Conservation (phyloP, 2,329 filamentous ascomycete genomes). For the Microdochium bolleyi region DNA sequence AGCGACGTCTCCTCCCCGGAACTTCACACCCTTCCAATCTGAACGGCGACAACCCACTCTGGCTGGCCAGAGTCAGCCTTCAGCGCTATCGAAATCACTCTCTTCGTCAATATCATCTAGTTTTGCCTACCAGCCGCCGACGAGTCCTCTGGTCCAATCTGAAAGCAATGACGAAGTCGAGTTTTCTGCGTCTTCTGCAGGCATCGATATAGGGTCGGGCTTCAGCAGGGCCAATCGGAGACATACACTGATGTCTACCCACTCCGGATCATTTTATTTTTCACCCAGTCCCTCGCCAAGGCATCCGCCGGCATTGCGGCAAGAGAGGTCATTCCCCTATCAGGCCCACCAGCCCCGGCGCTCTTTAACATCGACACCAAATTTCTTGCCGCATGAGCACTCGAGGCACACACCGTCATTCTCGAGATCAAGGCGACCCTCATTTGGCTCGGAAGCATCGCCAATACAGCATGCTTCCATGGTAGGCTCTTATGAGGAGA, state of each 20-base stretch:
- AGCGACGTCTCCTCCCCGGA: constrained; percentile 46
- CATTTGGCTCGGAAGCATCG: constrained; percentile 64
- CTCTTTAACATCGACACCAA: constrained; percentile 57
- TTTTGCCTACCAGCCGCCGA: constrained; percentile 81
- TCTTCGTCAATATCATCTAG: constrained; percentile 69
- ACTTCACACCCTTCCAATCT: constrained; percentile 38
- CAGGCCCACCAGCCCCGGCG: constrained; percentile 74
- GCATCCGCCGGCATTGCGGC: constrained; percentile 36
- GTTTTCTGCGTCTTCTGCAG: constrained; percentile 44
- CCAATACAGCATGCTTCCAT: constrained; percentile 85
- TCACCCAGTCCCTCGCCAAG: constrained; percentile 22
- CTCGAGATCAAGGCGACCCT: constrained; percentile 55
- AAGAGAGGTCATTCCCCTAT: constrained; percentile 56
- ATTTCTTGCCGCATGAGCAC: constrained; percentile 28
- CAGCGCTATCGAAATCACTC: constrained; percentile 48
- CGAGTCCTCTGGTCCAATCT: constrained; percentile 85
- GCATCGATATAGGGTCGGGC: constrained; percentile 37
- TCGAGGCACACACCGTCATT: constrained; percentile 43
- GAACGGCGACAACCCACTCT: constrained; percentile 22
- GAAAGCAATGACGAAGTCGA: constrained; percentile 76
- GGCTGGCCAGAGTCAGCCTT: constrained; percentile 26
- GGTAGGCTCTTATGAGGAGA: constrained; percentile 97
- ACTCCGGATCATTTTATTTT: constrained; percentile 33
- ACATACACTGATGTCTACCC: constrained; percentile 64
- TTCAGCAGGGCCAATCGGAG: constrained; percentile 41